These are phyloP conservation scores for Pseudohalonectria lignicola DNA, from an alignment of 2,329 filamentous ascomycete genomes.

Conservation along the genomic window DNA sequence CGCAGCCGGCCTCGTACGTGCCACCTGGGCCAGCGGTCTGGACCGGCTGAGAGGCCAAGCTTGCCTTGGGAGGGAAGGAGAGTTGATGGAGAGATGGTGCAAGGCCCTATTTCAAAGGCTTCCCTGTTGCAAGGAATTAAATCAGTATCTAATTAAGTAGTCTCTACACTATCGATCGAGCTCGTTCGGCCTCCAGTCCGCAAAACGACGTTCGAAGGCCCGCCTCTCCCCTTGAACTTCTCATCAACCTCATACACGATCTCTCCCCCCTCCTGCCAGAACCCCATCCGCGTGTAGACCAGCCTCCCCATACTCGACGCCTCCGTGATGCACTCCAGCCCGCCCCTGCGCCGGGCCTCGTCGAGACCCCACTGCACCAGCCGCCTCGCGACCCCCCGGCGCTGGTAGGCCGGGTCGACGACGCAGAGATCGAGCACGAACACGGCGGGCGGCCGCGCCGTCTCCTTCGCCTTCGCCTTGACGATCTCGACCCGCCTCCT, in stretches of 20 bases:
- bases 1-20: constrained; percentile 15
- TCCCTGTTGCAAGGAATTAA: too few species aligned
- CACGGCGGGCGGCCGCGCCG: constrained; percentile 22
- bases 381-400: constrained; percentile 30
- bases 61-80: too few species aligned
- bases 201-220: constrained; percentile 36
- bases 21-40: constrained; percentile 24
- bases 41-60: neutral
- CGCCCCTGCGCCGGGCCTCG: constrained; percentile 27
- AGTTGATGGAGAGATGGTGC: too few species aligned
- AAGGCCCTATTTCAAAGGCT: too few species aligned
- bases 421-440: constrained; percentile 39
- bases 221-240: constrained; percentile 22
- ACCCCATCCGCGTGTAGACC: constrained; percentile 34
- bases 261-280: constrained; percentile 26
- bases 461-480: constrained; percentile 16
- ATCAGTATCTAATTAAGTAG: too few species aligned
- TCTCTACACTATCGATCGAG: too few species aligned
- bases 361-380: constrained; percentile 37
- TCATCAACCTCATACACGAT: constrained; percentile 30
- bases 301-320: constrained; percentile 35
- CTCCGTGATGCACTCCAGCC: constrained; percentile 30
- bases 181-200: too few species aligned
- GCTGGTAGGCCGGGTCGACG: constrained; percentile 42
- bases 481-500: constrained; percentile 29